phyloP scores from a whole-genome alignment of 805 yeast species.

The Sugiyamaella boreocaroliniensis region DNA sequence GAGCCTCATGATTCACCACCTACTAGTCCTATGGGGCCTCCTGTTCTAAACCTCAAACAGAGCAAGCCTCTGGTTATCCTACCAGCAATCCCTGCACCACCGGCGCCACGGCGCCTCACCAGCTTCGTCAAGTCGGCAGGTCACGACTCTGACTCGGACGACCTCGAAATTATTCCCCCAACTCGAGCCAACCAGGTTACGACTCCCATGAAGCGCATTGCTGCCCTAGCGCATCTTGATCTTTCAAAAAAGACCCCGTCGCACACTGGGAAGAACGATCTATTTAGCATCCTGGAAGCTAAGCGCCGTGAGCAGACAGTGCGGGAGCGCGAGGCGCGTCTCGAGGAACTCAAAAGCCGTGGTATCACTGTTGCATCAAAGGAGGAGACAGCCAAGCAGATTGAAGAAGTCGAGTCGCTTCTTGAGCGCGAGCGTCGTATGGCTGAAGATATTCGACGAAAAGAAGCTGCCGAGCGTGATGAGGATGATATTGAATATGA shows the following conservation, averaged over 20 bases:
- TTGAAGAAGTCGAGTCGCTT: conserved; percentile 18
- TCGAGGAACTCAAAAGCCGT: conserved; percentile 14
- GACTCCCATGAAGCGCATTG: conserved; percentile 8
- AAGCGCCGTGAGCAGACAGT: conserved; percentile 19
- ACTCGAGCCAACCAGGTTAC: conserved; percentile 10
- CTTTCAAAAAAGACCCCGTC: not conserved
- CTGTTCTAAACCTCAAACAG: not conserved
- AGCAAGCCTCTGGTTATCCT: not conserved
- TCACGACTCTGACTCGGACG: conserved; percentile 15
- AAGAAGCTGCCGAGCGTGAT: conserved; percentile 15
- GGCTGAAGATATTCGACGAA: conserved; percentile 17
- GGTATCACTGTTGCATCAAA: conserved; percentile 16
- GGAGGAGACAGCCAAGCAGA: conserved; percentile 16
- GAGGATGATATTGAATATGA: conserved; percentile 7
- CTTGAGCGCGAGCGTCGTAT: conserved; percentile 18
- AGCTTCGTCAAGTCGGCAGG: conserved; percentile 8
- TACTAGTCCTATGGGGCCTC: conserved; percentile 10
- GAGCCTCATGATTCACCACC: conserved; percentile 8
- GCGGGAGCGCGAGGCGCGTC: conserved; percentile 12
- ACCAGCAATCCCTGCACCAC: not conserved
- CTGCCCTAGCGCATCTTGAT: conserved; percentile 11
- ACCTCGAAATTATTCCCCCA: conserved; percentile 20
- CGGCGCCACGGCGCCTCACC: conserved; percentile 11
- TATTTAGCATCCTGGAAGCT: conserved; percentile 8
- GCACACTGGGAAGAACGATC: not conserved